A percentile compares a stretch with the other conserved stretches of the same genome.
Conservation (phyloP, 140 eudicot species). For the Erigeron philadelphicus region DNA sequence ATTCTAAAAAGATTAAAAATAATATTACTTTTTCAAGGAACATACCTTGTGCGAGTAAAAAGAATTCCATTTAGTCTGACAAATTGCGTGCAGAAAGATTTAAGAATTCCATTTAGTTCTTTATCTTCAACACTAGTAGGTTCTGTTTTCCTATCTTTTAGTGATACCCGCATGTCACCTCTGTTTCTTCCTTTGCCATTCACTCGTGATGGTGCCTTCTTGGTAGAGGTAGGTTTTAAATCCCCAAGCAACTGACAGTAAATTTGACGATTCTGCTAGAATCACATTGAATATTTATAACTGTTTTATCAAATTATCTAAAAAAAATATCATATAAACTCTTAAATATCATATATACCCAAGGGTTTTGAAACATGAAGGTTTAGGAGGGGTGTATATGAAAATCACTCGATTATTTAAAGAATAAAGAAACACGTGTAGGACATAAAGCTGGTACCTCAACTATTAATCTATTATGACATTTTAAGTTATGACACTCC, state of each 20-base stretch:
- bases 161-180: conserved; percentile 42
- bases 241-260: conserved; percentile 64
- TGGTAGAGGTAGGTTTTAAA: conserved; percentile 44
- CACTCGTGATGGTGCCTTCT: conserved; percentile 42
- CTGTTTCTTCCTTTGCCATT: conserved; percentile 72
- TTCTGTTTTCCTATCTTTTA: conserved; percentile 50
- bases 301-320: neutral
- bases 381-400: too few species aligned
- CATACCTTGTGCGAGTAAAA: conserved; percentile 93
- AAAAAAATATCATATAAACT: neutral
- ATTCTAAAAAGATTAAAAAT: neutral
- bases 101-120: conserved; percentile 42
- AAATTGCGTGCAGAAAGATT: conserved; percentile 56
- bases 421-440: too few species aligned
- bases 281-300: neutral
- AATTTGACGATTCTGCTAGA: conserved; percentile 85
- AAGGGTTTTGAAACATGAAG: too few species aligned
- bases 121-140: conserved; percentile 40
- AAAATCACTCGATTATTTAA: too few species aligned
- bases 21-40: conserved; percentile 3
- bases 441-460: too few species aligned
- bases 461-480: neutral
- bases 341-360: too few species aligned
- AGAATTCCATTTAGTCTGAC: conserved; percentile 85
- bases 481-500: neutral